These are phyloP conservation scores for Heliamphora pulchella DNA, from an alignment of 179 eudicot species.

Conservation along the genomic window DNA sequence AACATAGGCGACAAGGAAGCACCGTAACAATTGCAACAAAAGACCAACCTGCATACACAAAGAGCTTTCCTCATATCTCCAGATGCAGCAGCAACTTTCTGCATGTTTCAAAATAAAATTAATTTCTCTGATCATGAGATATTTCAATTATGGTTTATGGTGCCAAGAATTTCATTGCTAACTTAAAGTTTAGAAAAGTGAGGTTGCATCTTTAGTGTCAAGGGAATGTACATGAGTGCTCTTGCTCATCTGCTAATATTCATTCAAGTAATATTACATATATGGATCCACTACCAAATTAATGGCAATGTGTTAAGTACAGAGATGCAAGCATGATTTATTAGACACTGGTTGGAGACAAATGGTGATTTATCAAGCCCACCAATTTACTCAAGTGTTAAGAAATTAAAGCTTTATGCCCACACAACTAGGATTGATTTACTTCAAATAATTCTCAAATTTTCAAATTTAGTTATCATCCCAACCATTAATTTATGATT, in stretches of 20 bases:
- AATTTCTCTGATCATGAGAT: background rate
- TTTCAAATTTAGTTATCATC: no score
- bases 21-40: background rate
- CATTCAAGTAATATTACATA: background rate
- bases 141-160: background rate
- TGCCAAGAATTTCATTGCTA: slow-evolving; percentile 1
- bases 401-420: no score
- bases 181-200: background rate
- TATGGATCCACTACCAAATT: background rate
- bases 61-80: slow-evolving; percentile 98
- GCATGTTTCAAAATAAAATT: slow-evolving; percentile 22
- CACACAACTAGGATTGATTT: no score
- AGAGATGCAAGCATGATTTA: slow-evolving; percentile 10
- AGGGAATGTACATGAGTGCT: background rate
- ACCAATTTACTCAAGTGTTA: no score
- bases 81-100: slow-evolving; percentile 98
- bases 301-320: background rate
- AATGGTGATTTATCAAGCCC: no score
- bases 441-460: no score
- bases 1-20: background rate
- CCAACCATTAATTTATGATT: no score
- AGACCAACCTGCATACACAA: slow-evolving; percentile 68
- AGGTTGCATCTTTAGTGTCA: background rate
- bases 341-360: background rate
- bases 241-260: background rate